Base-by-base conservation (phyloP, 2,329 filamentous ascomycete species). In the Diplodia sapinea region DNA sequence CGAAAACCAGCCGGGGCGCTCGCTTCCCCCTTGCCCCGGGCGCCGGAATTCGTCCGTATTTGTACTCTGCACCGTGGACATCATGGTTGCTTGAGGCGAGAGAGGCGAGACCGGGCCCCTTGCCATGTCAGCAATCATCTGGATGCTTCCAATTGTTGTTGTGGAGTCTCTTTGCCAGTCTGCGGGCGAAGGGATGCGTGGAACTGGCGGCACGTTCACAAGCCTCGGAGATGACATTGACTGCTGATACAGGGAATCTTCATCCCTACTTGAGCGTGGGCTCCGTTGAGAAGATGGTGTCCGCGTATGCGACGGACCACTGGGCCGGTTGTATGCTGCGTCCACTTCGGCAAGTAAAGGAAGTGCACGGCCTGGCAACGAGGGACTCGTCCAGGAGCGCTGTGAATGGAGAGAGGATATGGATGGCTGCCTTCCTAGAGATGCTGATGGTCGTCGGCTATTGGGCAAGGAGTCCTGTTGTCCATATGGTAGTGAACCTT, bases 91-190 rank as follows among this genome's bases (percentile, higher is more conserved):
- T 26, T 51, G 47, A 50, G 59, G 33, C n/a, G 40, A 38, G 15
- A 36, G 47, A 50, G 59, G 33, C n/a, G 40, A 38, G 15, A 36
- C 29, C 8, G 59, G 33, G 7, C 31, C 47, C 31, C 59, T 36
- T 33, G 59, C 13, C 33, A 63, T 51, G 9, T 51, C 59, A 49
- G 59, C 29, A 13, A 51, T 31, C 17, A 63, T 49, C 12, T 38
- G 43, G 17, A 31, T 20, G 23, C 59, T 63, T 17, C n/a, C 59
- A n/a, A 63, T 51, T 17, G 59, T 63, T 15, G 59, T 20, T 51
- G 59, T 26, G 31, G 59, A 63, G n/a, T 63, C 59, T 9, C 59
- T 51, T 20, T 49, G 59, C 59, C 59, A 63, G 9, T 63, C 59
- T n/a, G 12, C 7, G 4, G 59, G 59, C 4, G 43, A 29, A 26